These are phyloP conservation scores for Daldinia concentrica DNA, from an alignment of 495 filamentous ascomycete species.

Conservation along the genomic window DNA sequence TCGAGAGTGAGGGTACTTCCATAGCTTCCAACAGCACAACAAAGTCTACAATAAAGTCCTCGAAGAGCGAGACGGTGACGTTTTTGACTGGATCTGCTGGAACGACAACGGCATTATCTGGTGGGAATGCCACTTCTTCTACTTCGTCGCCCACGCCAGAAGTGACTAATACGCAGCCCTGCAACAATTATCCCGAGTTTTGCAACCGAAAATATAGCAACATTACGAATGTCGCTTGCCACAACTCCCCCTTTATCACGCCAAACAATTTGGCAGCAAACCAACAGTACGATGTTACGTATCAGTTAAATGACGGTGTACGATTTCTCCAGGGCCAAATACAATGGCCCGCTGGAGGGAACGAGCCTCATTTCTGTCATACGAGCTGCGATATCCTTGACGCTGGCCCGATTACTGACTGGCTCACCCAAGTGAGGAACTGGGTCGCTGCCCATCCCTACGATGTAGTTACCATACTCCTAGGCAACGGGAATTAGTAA, in stretches of 20 bases:
- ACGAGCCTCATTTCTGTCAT: constrained; percentile 72
- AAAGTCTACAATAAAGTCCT: constrained; percentile 40
- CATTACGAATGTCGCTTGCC: constrained; percentile 83
- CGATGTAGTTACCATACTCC: constrained; percentile 89
- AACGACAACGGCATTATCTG: constrained; percentile 41
- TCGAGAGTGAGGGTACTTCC: constrained; percentile 31
- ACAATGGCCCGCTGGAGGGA: constrained; percentile 54
- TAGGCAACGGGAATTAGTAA: constrained; percentile 81
- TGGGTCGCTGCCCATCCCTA: constrained; percentile 85
- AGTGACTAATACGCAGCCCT: constrained; percentile 75
- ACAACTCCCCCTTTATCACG: constrained; percentile 87
- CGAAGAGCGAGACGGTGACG: constrained; percentile 47
- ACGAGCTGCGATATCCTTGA: constrained; percentile 82
- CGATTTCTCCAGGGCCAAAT: constrained; percentile 91
- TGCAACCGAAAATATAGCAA: constrained; percentile 86
- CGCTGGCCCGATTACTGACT: constrained; percentile 77
- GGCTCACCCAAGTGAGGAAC: constrained; percentile 70
- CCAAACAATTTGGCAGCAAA: constrained; percentile 79
- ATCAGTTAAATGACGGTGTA: constrained; percentile 87
- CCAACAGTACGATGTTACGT: constrained; percentile 72
- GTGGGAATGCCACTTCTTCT: constrained; percentile 49
- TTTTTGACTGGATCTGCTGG: constrained; percentile 54
- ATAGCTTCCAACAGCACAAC: constrained; percentile 56
- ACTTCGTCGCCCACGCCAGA: constrained; percentile 54
- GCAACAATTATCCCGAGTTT: constrained; percentile 88